A percentile compares a stretch with the other conserved stretches of the same genome.
Evolutionary conservation across 1,284 basidiomycete species (phyloP).

Genomic region (Sutorius eximius): DNA sequence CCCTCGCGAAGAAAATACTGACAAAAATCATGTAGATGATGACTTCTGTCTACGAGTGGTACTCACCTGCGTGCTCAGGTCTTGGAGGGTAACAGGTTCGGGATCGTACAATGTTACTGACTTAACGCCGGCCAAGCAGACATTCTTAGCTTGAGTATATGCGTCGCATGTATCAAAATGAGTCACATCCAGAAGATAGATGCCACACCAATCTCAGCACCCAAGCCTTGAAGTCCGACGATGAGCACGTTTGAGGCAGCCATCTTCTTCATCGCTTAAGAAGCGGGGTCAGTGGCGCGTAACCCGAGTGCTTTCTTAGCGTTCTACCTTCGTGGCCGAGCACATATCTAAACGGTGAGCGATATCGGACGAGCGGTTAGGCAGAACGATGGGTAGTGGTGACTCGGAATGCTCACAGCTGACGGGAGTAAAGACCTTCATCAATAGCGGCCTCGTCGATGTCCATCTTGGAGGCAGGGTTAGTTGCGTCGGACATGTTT

Average conservation of each 20-base stretch:
- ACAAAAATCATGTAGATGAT: constrained; percentile 9
- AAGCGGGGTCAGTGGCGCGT: constrained; percentile 4
- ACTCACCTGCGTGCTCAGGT: constrained; percentile 89
- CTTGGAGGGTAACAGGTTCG: constrained; percentile 80
- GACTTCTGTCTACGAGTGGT: constrained; percentile 1
- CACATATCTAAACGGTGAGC: constrained; percentile 70
- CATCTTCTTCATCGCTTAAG: constrained; percentile 97
- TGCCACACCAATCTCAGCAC: constrained; percentile 88
- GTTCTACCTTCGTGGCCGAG: constrained; percentile 88
- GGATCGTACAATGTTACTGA: constrained; percentile 97
- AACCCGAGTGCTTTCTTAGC: background rate
- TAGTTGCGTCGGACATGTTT: constrained; percentile 53
- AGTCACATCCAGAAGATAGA: constrained; percentile 5
- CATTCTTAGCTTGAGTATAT: constrained; percentile 82
- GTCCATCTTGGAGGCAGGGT: constrained; percentile 66
- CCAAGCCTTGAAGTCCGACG: constrained; percentile 90
- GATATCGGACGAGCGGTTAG: constrained; percentile 23
- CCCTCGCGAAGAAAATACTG: constrained; percentile 93
- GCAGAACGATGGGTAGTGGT: constrained; percentile 14
- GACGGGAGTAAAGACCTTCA: constrained; percentile 93
- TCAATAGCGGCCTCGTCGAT: constrained; percentile 83
- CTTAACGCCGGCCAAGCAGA: constrained; percentile 96
- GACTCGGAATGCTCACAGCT: constrained; percentile 67
- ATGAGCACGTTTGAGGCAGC: constrained; percentile 95
- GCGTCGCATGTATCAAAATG: constrained; percentile 8